phyloP scores from a whole-genome alignment of 345 rosid genomes.

The Alliaria petiolata region DNA sequence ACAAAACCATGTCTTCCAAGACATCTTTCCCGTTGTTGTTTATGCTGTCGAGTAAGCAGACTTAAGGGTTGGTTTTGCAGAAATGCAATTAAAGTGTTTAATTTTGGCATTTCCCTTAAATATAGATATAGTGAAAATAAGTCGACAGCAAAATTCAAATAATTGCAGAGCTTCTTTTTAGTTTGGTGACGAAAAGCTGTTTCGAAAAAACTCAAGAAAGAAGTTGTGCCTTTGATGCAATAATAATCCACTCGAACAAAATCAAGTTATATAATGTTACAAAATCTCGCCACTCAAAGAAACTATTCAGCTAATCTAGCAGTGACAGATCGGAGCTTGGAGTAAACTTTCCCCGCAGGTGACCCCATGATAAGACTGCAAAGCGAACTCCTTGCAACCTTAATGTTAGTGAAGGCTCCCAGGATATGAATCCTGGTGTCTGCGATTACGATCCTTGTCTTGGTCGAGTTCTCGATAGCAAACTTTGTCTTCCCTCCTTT shows the following conservation, averaged over 20 bases:
- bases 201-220: background rate
- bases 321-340: constrained; percentile 41
- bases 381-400: constrained; percentile 81
- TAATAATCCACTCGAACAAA: background rate
- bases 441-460: constrained; percentile 82
- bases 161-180: too few species aligned
- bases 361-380: constrained; percentile 92
- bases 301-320: constrained; percentile 37
- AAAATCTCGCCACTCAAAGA: background rate
- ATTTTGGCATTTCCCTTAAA: background rate
- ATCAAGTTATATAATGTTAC: background rate
- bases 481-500: constrained; percentile 88
- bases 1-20: background rate
- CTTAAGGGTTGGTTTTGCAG: background rate
- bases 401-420: constrained; percentile 76
- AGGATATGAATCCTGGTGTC: constrained; percentile 79
- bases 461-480: constrained; percentile 82
- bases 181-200: background rate
- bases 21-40: constrained; percentile 1
- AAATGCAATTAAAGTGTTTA: background rate
- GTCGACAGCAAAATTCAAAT: background rate
- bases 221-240: background rate
- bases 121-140: too few species aligned
- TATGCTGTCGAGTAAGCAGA: constrained; percentile 1
- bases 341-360: constrained; percentile 72